Percentiles rank a stretch among this genome's conserved stretches.
Evolutionary conservation across 2,329 filamentous ascomycete genomes (phyloP).

Genomic region (Ascochyta fabae): DNA sequence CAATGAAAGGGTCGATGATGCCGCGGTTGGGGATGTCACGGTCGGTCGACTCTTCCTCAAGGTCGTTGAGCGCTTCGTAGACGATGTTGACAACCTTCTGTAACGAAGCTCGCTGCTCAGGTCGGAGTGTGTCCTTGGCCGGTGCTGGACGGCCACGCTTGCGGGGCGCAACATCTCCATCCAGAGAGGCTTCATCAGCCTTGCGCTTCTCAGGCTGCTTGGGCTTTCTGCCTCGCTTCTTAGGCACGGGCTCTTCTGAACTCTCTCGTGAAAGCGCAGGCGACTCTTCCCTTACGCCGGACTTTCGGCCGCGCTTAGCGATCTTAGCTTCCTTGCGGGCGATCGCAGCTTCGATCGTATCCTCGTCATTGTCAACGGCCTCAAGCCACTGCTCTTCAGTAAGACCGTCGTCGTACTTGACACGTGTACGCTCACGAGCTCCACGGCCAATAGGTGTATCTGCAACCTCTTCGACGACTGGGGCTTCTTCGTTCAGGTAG

Average conservation of each 20-base stretch:
- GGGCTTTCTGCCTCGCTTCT: slow-evolving; percentile 83
- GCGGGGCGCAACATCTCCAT: slow-evolving; percentile 70
- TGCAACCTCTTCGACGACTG: slow-evolving; percentile 77
- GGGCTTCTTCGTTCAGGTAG: slow-evolving; percentile 86
- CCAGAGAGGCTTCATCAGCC: slow-evolving; percentile 69
- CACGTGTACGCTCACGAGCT: slow-evolving; percentile 90
- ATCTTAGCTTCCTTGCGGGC: slow-evolving; percentile 86
- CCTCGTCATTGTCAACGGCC: slow-evolving; percentile 95
- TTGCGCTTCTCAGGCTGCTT: slow-evolving; percentile 80
- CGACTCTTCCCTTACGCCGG: slow-evolving; percentile 67
- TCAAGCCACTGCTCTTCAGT: slow-evolving; percentile 99
- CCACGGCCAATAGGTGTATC: slow-evolving; percentile 80
- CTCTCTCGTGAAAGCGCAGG: slow-evolving; percentile 80
- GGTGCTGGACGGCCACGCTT: slow-evolving; percentile 69
- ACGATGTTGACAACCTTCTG: slow-evolving; percentile 79
- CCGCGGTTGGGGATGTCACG: slow-evolving; percentile 70
- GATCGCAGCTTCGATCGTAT: slow-evolving; percentile 90
- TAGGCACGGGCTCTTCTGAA: slow-evolving; percentile 78
- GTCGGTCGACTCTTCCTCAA: slow-evolving; percentile 76
- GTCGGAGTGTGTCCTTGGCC: slow-evolving; percentile 71
- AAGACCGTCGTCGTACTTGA: slow-evolving; percentile 94
- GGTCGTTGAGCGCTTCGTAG: slow-evolving; percentile 79
- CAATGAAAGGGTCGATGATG: slow-evolving; percentile 93
- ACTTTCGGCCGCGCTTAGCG: slow-evolving; percentile 77
- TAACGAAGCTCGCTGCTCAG: slow-evolving; percentile 75